A percentile compares a stretch with the other conserved stretches of the same genome.
Conservation (phyloP, 495 filamentous ascomycete genomes). For the Apodospora peruviana region DNA sequence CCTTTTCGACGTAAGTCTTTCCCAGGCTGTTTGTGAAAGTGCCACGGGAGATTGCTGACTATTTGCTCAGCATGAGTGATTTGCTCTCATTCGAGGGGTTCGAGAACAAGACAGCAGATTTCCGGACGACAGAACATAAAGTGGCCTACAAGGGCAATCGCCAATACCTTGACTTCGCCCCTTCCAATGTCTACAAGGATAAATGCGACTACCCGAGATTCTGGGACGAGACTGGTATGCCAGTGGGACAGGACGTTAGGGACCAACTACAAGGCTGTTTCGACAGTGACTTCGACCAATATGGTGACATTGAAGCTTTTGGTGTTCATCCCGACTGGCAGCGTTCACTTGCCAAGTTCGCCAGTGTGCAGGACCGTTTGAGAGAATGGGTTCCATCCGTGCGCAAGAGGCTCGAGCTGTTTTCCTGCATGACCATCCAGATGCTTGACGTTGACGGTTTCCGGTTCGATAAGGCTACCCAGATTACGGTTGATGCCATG, state of each 20-base stretch:
- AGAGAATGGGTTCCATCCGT: slow-evolving; percentile 63
- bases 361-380: slow-evolving; percentile 64
- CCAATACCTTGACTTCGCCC: slow-evolving; percentile 54
- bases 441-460: slow-evolving; percentile 64
- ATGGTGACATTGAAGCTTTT: slow-evolving; percentile 61
- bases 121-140: slow-evolving; percentile 46
- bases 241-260: slow-evolving; percentile 43
- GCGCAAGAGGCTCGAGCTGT: slow-evolving; percentile 51
- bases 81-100: slow-evolving; percentile 60
- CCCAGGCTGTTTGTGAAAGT: neutral
- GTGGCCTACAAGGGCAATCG: slow-evolving; percentile 51
- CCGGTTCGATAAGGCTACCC: slow-evolving; percentile 60
- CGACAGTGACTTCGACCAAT: slow-evolving; percentile 60
- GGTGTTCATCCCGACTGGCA: slow-evolving; percentile 63
- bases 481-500: slow-evolving; percentile 57
- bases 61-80: slow-evolving; percentile 56
- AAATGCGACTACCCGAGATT: slow-evolving; percentile 61
- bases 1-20: slow-evolving; percentile 47
- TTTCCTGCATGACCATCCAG: slow-evolving; percentile 58
- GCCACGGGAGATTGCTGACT: slow-evolving; percentile 50
- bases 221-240: slow-evolving; percentile 57
- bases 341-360: slow-evolving; percentile 60
- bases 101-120: slow-evolving; percentile 55
- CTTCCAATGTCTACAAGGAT: slow-evolving; percentile 50
- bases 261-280: slow-evolving; percentile 49